Percentiles rank a stretch among this genome's conserved stretches.
Evolutionary conservation across 495 filamentous ascomycete species (phyloP).

Genomic region (Pseudevernia furfuracea): DNA sequence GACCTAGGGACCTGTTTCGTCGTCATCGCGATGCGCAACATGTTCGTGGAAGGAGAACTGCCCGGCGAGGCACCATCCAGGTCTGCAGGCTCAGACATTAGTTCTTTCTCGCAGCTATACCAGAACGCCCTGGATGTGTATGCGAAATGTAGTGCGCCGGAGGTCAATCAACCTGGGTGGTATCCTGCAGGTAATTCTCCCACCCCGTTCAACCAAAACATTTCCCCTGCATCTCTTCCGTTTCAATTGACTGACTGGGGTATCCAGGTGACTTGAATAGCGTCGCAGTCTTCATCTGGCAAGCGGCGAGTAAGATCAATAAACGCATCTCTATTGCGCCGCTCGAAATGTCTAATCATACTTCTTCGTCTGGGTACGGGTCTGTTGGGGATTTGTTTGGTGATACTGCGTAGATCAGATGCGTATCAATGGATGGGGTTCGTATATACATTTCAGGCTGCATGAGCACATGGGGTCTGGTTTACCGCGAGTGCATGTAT

Average conservation of each 20-base stretch:
- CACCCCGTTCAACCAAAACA: background rate
- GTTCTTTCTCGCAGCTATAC: slow-evolving; percentile 12
- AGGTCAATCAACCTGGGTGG: slow-evolving; percentile 11
- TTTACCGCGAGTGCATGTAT: background rate
- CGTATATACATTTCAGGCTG: background rate
- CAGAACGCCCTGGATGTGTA: background rate
- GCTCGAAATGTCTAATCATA: background rate
- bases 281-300: slow-evolving; percentile 20
- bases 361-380: background rate
- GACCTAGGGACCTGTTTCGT: slow-evolving; percentile 13
- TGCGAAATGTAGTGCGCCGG: background rate
- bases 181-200: slow-evolving; percentile 15
- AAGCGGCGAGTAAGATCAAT: slow-evolving; percentile 11
- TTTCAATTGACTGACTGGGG: background rate
- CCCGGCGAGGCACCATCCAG: slow-evolving; percentile 9
- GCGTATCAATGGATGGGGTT: background rate
- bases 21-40: slow-evolving; percentile 17
- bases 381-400: background rate
- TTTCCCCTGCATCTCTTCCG: background rate
- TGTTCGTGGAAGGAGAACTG: slow-evolving; percentile 14
- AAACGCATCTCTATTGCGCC: background rate
- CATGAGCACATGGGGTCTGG: background rate
- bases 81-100: slow-evolving; percentile 13
- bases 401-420: background rate
- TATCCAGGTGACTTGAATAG: slow-evolving; percentile 17